These are phyloP conservation scores for Onygenales sp. DNA, from an alignment of 2,329 filamentous ascomycete species.

Conservation along the genomic window DNA sequence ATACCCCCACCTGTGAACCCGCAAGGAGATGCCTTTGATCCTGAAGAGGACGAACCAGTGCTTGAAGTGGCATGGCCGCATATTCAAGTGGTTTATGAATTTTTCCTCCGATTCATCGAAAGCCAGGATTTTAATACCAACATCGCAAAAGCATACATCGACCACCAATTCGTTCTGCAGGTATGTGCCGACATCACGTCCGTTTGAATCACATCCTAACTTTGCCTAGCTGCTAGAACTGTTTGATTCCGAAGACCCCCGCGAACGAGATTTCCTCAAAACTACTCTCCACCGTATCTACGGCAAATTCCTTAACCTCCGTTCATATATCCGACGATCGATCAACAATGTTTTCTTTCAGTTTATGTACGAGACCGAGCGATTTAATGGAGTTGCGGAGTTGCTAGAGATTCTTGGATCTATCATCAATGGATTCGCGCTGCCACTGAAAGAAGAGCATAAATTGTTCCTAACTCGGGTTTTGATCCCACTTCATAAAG, in stretches of 20 bases:
- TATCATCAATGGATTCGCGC: conserved; percentile 96
- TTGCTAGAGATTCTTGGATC: conserved; percentile 92
- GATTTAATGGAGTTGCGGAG: conserved; percentile 97
- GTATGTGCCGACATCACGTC: conserved; percentile 27
- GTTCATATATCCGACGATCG: conserved; percentile 92
- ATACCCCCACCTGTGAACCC: conserved; percentile 96
- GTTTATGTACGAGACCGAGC: conserved; percentile 96
- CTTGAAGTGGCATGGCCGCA: conserved; percentile 98
- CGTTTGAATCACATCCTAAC: conserved; percentile 6
- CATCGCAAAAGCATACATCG: conserved; percentile 97
- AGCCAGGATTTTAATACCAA: conserved; percentile 99
- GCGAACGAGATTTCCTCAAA: conserved; percentile 95
- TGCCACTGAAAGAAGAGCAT: conserved; percentile 96
- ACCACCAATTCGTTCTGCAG: conserved; percentile 91
- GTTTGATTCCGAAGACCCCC: conserved; percentile 95
- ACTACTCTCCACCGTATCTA: conserved; percentile 97
- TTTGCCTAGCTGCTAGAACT: conserved; percentile 68
- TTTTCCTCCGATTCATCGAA: conserved; percentile 97
- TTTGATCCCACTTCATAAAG: conserved; percentile 88
- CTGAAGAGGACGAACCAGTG: conserved; percentile 96
- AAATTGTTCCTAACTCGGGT: conserved; percentile 95
- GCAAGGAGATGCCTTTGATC: conserved; percentile 95
- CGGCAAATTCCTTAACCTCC: conserved; percentile 94
- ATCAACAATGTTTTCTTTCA: conserved; percentile 99
- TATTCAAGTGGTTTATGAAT: conserved; percentile 98